phyloP scores from a whole-genome alignment of 441 rosid species.

The Lepidium campestre region DNA sequence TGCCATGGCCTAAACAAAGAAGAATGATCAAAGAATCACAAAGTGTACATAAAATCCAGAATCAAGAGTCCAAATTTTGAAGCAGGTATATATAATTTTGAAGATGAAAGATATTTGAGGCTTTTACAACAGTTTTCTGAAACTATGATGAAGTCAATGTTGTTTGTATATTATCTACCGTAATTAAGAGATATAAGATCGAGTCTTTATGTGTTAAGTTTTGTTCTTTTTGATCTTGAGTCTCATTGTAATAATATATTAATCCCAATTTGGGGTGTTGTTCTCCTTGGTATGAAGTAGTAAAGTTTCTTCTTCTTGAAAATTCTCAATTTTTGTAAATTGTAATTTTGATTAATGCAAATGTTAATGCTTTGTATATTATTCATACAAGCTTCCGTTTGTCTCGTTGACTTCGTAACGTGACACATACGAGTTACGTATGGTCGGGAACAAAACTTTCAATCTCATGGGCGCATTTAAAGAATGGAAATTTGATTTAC shows the following conservation, averaged over 20 bases:
- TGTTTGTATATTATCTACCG: neutral
- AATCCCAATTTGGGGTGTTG: neutral
- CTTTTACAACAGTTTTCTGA: neutral
- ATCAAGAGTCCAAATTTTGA: constrained; percentile 15
- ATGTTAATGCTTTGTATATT: neutral
- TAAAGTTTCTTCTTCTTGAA: neutral
- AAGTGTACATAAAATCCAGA: constrained; percentile 22
- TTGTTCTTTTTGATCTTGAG: neutral
- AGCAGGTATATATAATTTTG: constrained; percentile 7
- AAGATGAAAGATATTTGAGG: constrained; percentile 1
- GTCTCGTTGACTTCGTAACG: neutral
- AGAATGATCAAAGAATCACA: constrained; percentile 3
- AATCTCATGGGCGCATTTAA: neutral
- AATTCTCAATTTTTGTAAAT: neutral
- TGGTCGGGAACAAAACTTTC: neutral
- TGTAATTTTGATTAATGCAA: neutral
- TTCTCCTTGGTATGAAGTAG: neutral
- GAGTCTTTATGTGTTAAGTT: neutral
- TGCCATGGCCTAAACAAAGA: constrained; percentile 32
- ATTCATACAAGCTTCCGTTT: neutral
- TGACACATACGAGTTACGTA: neutral
- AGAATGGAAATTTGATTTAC: neutral
- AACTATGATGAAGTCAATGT: neutral
- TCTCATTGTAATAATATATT: constrained; percentile 9
- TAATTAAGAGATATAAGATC: neutral